phyloP scores from a whole-genome alignment of 2,329 filamentous ascomycete species.

The Neobulgaria alba region DNA sequence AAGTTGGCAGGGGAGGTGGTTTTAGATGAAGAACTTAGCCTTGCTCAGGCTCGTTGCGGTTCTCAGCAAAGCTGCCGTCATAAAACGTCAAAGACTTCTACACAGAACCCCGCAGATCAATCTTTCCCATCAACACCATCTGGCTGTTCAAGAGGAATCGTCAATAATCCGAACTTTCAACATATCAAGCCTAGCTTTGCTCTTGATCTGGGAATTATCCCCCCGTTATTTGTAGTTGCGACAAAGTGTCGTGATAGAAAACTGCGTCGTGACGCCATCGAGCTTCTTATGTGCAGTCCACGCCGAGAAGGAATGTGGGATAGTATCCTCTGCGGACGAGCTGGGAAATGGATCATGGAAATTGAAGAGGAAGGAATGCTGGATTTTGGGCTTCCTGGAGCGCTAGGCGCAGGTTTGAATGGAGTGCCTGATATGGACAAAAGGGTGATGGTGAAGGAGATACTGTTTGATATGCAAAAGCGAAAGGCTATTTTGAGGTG shows the following conservation, averaged over 20 bases:
- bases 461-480: constrained; percentile 25
- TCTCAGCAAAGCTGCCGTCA: constrained; percentile 16
- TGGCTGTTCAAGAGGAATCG: too few species aligned
- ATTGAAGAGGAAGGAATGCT: constrained; percentile 30
- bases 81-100: too few species aligned
- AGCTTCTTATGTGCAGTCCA: constrained; percentile 18
- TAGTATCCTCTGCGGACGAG: constrained; percentile 18
- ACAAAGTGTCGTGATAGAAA: constrained; percentile 24
- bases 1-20: constrained; percentile 51
- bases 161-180: too few species aligned
- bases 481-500: constrained; percentile 23
- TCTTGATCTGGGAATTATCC: constrained; percentile 25
- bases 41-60: constrained; percentile 18
- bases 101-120: too few species aligned
- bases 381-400: constrained; percentile 44
- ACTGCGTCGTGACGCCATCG: constrained; percentile 22
- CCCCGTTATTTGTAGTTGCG: constrained; percentile 25
- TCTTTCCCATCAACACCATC: too few species aligned
- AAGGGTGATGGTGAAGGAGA: constrained; percentile 28
- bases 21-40: constrained; percentile 24
- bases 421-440: constrained; percentile 15
- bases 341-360: constrained; percentile 22
- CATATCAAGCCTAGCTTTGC: constrained; percentile 35
- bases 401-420: constrained; percentile 1
- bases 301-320: constrained; percentile 29